phyloP scores from a whole-genome alignment of 1,284 basidiomycete species.

The Puccinia novopanici region DNA sequence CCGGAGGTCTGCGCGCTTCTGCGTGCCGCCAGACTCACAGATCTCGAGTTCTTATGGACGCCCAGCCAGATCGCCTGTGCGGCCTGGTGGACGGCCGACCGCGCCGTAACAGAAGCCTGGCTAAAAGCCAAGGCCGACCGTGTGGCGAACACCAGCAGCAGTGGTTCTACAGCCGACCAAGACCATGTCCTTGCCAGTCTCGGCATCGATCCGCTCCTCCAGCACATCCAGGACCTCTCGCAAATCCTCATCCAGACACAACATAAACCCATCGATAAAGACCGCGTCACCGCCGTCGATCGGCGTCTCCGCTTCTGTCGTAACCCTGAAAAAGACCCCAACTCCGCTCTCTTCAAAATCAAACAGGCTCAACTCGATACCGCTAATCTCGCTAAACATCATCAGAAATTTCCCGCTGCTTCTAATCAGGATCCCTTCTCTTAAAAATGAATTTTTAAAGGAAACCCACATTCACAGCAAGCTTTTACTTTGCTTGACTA shows the following conservation, averaged over 20 bases:
- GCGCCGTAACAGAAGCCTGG: constrained; percentile 70
- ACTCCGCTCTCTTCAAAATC: constrained; percentile 68
- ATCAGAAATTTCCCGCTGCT: constrained; percentile 19
- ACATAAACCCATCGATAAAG: constrained; percentile 69
- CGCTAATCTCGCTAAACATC: constrained; percentile 22
- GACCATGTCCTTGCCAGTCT: neutral
- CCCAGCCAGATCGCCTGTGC: constrained; percentile 94
- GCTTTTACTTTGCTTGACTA: neutral
- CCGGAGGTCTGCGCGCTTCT: constrained; percentile 67
- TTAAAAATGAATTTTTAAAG: neutral
- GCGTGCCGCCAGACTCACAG: constrained; percentile 76
- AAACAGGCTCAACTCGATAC: constrained; percentile 29
- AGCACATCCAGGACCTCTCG: constrained; percentile 66
- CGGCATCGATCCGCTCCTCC: constrained; percentile 56
- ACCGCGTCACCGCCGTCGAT: constrained; percentile 81
- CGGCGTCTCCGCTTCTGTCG: constrained; percentile 78
- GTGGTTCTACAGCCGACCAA: neutral
- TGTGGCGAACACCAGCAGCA: neutral
- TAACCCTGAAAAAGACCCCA: constrained; percentile 88
- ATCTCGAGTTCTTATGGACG: constrained; percentile 85
- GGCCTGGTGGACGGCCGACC: constrained; percentile 70
- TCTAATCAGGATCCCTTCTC: constrained; percentile 33
- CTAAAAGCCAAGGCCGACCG: constrained; percentile 53
- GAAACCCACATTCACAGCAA: too few relatives aligned
- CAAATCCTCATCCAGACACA: constrained; percentile 66